Conservation (phyloP, 1,139 yeast genomes). For the Nakaseomyces glabratus region DNA sequence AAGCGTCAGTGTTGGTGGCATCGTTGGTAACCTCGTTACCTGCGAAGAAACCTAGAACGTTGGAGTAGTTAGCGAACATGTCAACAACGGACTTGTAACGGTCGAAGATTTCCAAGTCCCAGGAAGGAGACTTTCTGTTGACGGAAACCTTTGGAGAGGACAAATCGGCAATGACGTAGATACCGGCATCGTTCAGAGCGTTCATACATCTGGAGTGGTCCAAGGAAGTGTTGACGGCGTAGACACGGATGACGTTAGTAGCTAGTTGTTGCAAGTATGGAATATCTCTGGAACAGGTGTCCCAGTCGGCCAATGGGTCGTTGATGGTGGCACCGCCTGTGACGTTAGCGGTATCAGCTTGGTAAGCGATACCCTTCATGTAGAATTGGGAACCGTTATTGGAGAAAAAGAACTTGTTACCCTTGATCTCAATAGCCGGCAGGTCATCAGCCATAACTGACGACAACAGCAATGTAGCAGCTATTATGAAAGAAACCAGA, state of each 20-base stretch:
- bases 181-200: conserved; percentile 61
- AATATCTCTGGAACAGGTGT: conserved; percentile 69
- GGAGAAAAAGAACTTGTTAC: conserved; percentile 63
- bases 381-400: conserved; percentile 70
- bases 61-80: conserved; percentile 55
- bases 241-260: conserved; percentile 64
- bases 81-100: conserved; percentile 59
- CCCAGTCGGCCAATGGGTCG: conserved; percentile 68
- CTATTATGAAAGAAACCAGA: conserved; percentile 7
- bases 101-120: conserved; percentile 55
- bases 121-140: conserved; percentile 49
- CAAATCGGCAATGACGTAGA: conserved; percentile 67
- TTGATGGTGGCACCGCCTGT: conserved; percentile 41
- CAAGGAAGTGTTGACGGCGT: conserved; percentile 59
- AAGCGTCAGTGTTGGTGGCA: conserved; percentile 56
- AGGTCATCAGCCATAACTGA: conserved; percentile 35
- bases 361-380: conserved; percentile 72
- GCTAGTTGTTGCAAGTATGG: conserved; percentile 51
- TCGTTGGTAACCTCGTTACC: conserved; percentile 77
- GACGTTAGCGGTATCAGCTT: conserved; percentile 53
- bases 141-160: conserved; percentile 60
- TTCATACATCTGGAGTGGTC: conserved; percentile 65
- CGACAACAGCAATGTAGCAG: conserved; percentile 29
- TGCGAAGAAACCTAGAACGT: conserved; percentile 71
- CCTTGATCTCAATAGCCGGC: conserved; percentile 45